Conservation (phyloP, 768 basidiomycete genomes). For the Leccinellum albellum region DNA sequence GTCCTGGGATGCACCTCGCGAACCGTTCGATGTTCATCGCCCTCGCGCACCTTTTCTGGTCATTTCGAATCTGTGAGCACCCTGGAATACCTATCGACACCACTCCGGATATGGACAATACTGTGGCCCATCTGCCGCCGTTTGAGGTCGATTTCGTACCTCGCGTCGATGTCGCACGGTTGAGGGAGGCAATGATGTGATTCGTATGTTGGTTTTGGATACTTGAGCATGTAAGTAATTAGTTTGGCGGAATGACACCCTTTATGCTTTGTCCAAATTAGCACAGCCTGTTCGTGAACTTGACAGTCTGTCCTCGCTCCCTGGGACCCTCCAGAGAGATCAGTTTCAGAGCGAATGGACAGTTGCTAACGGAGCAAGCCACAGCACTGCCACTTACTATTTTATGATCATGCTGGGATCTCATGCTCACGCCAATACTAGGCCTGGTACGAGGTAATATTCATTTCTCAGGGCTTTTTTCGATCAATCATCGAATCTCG, state of each 20-base stretch:
- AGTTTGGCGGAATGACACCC: neutral
- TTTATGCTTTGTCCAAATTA: neutral
- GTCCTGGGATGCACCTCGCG: slow-evolving; percentile 58
- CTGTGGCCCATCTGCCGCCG: slow-evolving; percentile 52
- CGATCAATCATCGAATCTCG: too few species aligned
- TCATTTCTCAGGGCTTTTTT: too few species aligned
- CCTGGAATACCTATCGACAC: slow-evolving; percentile 51
- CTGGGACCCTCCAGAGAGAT: too few species aligned
- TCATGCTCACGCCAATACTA: neutral
- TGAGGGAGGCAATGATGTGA: slow-evolving; percentile 16
- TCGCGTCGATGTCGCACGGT: slow-evolving; percentile 21
- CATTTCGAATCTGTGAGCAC: slow-evolving; percentile 50
- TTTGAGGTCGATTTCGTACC: slow-evolving; percentile 57
- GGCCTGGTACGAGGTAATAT: neutral
- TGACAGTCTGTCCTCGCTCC: too few species aligned
- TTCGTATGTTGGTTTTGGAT: neutral
- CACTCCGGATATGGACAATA: slow-evolving; percentile 47
- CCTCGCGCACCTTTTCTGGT: slow-evolving; percentile 57
- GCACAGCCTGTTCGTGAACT: too few species aligned
- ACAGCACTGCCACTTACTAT: too few species aligned
- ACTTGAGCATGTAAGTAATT: neutral
- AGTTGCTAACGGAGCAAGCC: too few species aligned
- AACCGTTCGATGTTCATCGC: slow-evolving; percentile 53
- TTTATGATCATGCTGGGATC: too few species aligned
- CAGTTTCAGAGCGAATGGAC: too few species aligned